phyloP scores from a whole-genome alignment of 202 grass and related monocot genomes.

The Bolboschoenoplectus hybrid region DNA sequence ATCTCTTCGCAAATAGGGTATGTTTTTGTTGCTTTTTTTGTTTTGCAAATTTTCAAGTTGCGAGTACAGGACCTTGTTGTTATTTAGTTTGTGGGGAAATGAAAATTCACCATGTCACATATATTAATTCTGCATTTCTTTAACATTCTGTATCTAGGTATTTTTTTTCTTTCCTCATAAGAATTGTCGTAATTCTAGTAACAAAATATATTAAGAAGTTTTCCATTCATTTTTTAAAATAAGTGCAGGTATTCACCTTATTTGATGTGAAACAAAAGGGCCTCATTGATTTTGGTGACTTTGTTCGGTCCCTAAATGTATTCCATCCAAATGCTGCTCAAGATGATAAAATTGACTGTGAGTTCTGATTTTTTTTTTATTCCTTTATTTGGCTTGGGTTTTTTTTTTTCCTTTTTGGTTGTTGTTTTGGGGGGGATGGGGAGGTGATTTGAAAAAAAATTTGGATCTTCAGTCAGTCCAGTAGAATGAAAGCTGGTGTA shows the following conservation, averaged over 20 bases:
- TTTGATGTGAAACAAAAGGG: constrained; percentile 64
- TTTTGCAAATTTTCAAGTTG: not conserved
- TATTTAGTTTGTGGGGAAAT: not conserved
- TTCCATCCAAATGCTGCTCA: constrained; percentile 65
- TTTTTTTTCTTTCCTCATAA: not conserved
- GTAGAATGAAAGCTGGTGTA: not conserved
- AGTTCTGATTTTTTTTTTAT: constrained; percentile 27
- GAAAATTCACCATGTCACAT: not conserved
- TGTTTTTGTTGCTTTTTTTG: not conserved
- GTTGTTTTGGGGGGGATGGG: not conserved
- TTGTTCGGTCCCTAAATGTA: constrained; percentile 58
- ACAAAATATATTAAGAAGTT: not conserved
- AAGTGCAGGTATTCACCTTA: constrained; percentile 63
- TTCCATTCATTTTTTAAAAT: constrained; percentile 6
- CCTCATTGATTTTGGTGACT: constrained; percentile 64
- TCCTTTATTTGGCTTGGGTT: not conserved
- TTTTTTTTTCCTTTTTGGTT: not conserved
- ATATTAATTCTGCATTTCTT: not conserved
- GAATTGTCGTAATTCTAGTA: not conserved
- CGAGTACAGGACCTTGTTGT: not conserved
- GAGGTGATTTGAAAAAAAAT: not conserved
- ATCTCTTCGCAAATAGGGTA: constrained; percentile 68
- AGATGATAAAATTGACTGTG: constrained; percentile 71
- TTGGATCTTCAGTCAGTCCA: not conserved
- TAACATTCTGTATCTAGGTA: not conserved